Percentiles rank a stretch among this genome's conserved stretches.
phyloP scores from a whole-genome alignment of 495 filamentous ascomycete species.

The Collariella sp. region DNA sequence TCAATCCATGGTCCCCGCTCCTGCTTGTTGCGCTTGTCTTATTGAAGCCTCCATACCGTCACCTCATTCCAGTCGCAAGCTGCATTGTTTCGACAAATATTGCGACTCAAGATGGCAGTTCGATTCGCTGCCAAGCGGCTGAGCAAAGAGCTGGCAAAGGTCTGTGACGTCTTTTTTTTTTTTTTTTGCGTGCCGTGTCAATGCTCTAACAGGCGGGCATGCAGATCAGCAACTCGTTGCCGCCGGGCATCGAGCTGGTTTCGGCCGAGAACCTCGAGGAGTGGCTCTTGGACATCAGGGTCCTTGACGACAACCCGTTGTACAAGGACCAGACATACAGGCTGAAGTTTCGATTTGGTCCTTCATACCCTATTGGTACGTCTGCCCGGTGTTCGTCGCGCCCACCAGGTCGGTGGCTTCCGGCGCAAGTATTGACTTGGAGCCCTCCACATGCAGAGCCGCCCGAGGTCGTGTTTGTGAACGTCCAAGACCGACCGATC shows the following conservation, averaged over 20 bases:
- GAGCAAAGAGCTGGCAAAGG: conserved; percentile 47
- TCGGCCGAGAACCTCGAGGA: conserved; percentile 73
- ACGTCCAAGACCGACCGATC: conserved; percentile 58
- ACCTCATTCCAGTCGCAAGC: neutral
- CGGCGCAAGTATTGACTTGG: neutral
- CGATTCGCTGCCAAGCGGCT: conserved; percentile 43
- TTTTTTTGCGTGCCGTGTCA: neutral
- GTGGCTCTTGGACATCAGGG: conserved; percentile 89
- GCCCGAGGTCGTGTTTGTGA: conserved; percentile 84
- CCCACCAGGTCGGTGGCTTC: neutral
- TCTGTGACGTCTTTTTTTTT: conserved; percentile 4
- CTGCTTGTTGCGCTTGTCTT: neutral
- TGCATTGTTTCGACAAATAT: neutral
- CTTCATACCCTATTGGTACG: conserved; percentile 83
- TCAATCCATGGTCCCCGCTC: no score
- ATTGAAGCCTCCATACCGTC: neutral
- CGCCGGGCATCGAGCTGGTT: conserved; percentile 70
- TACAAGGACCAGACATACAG: conserved; percentile 75
- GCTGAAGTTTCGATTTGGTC: conserved; percentile 76
- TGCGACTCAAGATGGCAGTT: conserved; percentile 26
- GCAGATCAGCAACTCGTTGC: conserved; percentile 47
- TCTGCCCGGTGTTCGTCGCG: neutral
- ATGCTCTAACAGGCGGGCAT: conserved; percentile 14
- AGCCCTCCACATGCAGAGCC: conserved; percentile 49
- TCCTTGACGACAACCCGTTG: conserved; percentile 85